Evolutionary conservation across 768 basidiomycete species (phyloP).

Genomic region (Tricholoma saponaceum): DNA sequence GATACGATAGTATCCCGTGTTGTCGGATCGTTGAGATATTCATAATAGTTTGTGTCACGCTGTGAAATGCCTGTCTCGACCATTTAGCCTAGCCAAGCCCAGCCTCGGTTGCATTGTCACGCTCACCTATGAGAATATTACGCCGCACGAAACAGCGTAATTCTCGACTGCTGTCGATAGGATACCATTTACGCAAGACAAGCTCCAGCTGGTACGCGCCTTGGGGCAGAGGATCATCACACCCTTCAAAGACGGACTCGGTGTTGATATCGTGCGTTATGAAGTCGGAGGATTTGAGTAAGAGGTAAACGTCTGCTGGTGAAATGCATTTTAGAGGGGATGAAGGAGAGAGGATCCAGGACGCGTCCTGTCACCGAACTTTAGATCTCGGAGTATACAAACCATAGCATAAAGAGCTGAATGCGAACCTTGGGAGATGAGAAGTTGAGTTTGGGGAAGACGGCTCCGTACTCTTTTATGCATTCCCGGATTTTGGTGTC

Average conservation of each 20-base stretch:
- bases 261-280: conserved; percentile 70
- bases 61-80: conserved; percentile 68
- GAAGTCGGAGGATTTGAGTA: conserved; percentile 92
- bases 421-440: conserved; percentile 77
- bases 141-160: conserved; percentile 87
- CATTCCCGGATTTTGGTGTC: conserved; percentile 65
- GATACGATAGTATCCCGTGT: conserved; percentile 51
- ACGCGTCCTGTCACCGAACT: conserved; percentile 62
- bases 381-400: not conserved
- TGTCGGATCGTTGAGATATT: conserved; percentile 66
- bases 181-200: conserved; percentile 87
- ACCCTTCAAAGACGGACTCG: conserved; percentile 65
- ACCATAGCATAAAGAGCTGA: not conserved
- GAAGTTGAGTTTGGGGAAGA: conserved; percentile 97
- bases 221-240: conserved; percentile 23
- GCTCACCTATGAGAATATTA: conserved; percentile 73
- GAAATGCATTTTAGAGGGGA: conserved; percentile 84
- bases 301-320: conserved; percentile 86
- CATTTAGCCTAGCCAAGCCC: too few relatives aligned
- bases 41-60: conserved; percentile 85
- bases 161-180: conserved; percentile 80
- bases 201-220: conserved; percentile 67
- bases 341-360: conserved; percentile 84
- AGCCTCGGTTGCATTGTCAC: too few relatives aligned
- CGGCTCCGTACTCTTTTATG: conserved; percentile 68